Evolutionary conservation across 139 green algal species (phyloP).

Genomic region (Nannochloris sp.): DNA sequence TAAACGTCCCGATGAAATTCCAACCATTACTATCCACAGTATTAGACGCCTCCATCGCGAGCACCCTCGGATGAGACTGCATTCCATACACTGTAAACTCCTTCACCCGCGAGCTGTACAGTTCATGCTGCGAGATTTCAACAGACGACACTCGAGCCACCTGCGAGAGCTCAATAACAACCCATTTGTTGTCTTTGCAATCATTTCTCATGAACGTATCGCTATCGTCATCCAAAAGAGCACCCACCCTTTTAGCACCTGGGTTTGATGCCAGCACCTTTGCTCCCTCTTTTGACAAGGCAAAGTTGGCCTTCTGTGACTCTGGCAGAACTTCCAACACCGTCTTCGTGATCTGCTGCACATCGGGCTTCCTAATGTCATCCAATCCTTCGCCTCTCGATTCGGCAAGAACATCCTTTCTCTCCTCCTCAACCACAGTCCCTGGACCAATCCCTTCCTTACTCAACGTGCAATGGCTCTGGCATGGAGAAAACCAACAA

Average conservation of each 20-base stretch:
- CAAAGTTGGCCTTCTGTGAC: constrained; percentile 6
- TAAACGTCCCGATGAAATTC: constrained; percentile 64
- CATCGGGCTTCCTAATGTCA: not conserved
- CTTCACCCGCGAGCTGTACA: constrained; percentile 61
- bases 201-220: constrained; percentile 81
- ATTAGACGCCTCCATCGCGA: constrained; percentile 19
- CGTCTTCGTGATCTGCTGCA: not conserved
- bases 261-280: constrained; percentile 69
- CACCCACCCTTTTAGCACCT: constrained; percentile 52
- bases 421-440: not conserved
- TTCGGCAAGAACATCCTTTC: not conserved
- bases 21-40: constrained; percentile 44
- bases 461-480: not conserved
- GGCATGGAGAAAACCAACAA: too few species aligned
- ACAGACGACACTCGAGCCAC: constrained; percentile 32
- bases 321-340: constrained; percentile 8
- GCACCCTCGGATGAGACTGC: constrained; percentile 36
- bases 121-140: constrained; percentile 65
- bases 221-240: constrained; percentile 63
- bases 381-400: not conserved
- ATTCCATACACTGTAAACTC: constrained; percentile 52
- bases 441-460: too few species aligned
- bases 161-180: constrained; percentile 73
- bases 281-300: constrained; percentile 19
- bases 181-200: constrained; percentile 66